These are phyloP conservation scores for Phytophthora colocasiae DNA, from an alignment of 352 stramenopile genomes.

Conservation along the genomic window DNA sequence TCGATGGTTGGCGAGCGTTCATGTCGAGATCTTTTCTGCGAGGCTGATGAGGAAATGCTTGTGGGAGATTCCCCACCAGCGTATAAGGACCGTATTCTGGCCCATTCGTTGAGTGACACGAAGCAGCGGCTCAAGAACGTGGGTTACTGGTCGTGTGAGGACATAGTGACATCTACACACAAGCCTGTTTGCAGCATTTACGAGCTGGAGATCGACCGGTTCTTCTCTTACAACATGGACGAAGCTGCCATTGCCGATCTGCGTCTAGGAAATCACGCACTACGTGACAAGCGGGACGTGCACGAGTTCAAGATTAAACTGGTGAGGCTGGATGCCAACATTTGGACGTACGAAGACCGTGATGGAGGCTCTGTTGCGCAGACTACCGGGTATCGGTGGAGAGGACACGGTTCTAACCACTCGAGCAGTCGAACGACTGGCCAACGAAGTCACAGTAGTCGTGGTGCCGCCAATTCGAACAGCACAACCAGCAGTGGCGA, in stretches of 20 bases:
- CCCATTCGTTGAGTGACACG: constrained; percentile 73
- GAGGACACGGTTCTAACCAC: constrained; percentile 38
- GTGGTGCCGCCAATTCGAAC: constrained; percentile 37
- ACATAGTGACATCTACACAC: constrained; percentile 69
- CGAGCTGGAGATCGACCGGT: constrained; percentile 78
- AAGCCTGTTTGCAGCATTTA: constrained; percentile 80
- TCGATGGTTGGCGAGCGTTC: constrained; percentile 71
- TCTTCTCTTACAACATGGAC: constrained; percentile 73
- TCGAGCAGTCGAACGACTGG: constrained; percentile 39
- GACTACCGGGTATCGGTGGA: constrained; percentile 29
- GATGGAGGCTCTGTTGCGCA: constrained; percentile 33
- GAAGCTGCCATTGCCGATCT: constrained; percentile 57
- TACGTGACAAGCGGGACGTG: constrained; percentile 68
- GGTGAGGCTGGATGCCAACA: constrained; percentile 77
- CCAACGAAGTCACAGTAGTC: constrained; percentile 40
- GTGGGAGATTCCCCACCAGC: constrained; percentile 45
- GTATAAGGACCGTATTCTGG: constrained; percentile 81
- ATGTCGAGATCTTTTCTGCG: constrained; percentile 62
- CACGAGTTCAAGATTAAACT: constrained; percentile 79
- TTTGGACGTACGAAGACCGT: constrained; percentile 70
- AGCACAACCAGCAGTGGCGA: constrained; percentile 42
- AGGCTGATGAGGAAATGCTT: constrained; percentile 42
- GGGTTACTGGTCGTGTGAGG: constrained; percentile 73
- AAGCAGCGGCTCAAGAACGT: constrained; percentile 64
- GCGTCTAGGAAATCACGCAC: constrained; percentile 52